Evolutionary conservation across 2,329 filamentous ascomycete species (phyloP), one percentile per base, ranked within the genome.

Genomic region (Cryphonectria radicalis): DNA sequence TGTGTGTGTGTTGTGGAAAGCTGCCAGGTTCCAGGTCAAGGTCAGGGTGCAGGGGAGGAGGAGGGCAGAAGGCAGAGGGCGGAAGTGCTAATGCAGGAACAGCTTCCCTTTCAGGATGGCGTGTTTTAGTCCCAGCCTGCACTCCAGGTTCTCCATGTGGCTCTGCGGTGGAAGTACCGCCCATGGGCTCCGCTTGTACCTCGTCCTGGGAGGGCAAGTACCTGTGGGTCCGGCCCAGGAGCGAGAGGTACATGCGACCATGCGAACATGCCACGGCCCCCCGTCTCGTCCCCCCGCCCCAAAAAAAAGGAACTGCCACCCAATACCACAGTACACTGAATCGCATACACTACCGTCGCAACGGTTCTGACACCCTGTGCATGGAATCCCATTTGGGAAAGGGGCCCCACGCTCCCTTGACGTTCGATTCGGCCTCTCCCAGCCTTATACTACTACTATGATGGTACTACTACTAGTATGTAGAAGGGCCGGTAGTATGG

Each of bases 71-170:
- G 35, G 13, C n/a, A 67, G 55, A 46, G 40, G 43, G 63, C 40
- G 43, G 63, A 50, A 37, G 65, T 67, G 65, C 72, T 73, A 73
- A 73, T 73, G 72, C 72, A 73, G 72, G 72, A 72, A 73, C 72
- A 66, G 57, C 55, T 66, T 70, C 67, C 50, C 8, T 68, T 72
- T 68, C 14, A 62, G 70, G 62, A 68, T 66, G 67, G 66, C 57
- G 25, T 63, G 72, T 72, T 72, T 70, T 72, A 73, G 72, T 32
- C 53, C 46, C 53, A 32, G 37, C 50, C 72, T 73, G 72, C 64
- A 70, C 65, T 68, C 70, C 67, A 67, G 70, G 70, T 71, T 70
- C 55, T 70, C 67, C 71, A 71, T 70, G 69, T 72, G 71, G 68
- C 57, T 55, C 60, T 57, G 43, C 66, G 50, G 35, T 66, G 62